phyloP scores from a whole-genome alignment of 352 stramenopile species.

The Phytophthora multivora region DNA sequence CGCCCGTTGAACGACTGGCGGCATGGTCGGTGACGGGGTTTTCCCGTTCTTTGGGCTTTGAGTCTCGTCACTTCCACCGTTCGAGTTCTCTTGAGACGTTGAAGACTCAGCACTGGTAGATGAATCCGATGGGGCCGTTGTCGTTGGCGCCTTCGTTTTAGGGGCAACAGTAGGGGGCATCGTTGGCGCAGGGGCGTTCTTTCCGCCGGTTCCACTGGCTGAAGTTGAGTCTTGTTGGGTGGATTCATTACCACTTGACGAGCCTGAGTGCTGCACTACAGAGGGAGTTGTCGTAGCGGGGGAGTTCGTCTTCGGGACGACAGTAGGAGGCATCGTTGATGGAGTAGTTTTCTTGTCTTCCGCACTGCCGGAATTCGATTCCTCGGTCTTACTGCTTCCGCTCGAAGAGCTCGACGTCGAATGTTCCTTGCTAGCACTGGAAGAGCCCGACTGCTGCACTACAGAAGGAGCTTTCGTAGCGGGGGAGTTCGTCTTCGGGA shows the following conservation, averaged over 20 bases:
- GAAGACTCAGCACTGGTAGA: background rate
- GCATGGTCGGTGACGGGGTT: conserved; percentile 16
- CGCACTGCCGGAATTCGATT: background rate
- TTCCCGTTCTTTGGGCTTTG: conserved; percentile 1
- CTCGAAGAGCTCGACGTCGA: background rate
- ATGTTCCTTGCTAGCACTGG: background rate
- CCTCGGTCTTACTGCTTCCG: background rate
- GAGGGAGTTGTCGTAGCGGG: background rate
- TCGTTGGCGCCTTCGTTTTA: background rate
- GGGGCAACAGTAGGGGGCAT: conserved; percentile 2
- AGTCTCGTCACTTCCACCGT: background rate
- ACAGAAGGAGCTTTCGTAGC: background rate
- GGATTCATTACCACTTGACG: background rate
- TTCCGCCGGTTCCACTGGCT: background rate
- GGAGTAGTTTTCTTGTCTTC: background rate
- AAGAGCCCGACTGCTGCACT: background rate
- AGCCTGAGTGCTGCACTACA: background rate
- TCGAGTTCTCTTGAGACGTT: background rate
- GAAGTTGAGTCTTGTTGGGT: background rate
- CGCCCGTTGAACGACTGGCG: conserved; percentile 5
- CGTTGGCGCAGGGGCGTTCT: background rate
- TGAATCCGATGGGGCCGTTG: conserved; percentile 3
- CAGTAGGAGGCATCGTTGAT: background rate
- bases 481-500: background rate
- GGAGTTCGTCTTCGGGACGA: background rate